Evolutionary conservation across 1,139 yeast species (phyloP).

Genomic region (Zygosaccharomyces pseudobailii): DNA sequence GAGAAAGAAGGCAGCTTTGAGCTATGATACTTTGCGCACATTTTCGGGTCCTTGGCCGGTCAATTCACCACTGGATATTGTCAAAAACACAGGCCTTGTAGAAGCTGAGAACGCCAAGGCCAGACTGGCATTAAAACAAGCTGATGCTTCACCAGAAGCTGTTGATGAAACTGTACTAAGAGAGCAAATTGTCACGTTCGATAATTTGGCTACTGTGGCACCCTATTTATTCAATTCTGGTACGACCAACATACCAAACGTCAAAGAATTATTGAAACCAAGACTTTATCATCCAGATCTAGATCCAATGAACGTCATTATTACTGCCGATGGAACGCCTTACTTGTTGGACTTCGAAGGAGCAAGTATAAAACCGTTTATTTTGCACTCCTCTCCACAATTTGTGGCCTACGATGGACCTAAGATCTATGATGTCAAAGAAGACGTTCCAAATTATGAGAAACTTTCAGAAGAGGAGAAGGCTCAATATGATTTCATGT

Average conservation of each 20-base stretch:
- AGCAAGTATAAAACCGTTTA: conserved; percentile 72
- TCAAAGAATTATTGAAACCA: conserved; percentile 61
- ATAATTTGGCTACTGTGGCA: conserved; percentile 51
- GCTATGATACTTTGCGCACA: conserved; percentile 38
- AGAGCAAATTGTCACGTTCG: conserved; percentile 53
- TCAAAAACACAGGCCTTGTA: conserved; percentile 58
- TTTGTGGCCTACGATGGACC: conserved; percentile 86
- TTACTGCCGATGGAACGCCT: conserved; percentile 37
- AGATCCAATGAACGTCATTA: conserved; percentile 82
- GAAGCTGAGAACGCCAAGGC: conserved; percentile 61
- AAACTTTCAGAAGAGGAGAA: conserved; percentile 65
- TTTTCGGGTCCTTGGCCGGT: conserved; percentile 73
- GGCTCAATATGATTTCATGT: conserved; percentile 79
- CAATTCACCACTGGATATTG: conserved; percentile 52
- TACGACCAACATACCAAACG: conserved; percentile 52
- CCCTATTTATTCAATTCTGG: conserved; percentile 50
- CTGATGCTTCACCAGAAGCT: conserved; percentile 42
- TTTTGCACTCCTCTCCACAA: conserved; percentile 71
- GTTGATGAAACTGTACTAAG: conserved; percentile 43
- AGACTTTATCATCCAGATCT: conserved; percentile 76
- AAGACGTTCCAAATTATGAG: conserved; percentile 69
- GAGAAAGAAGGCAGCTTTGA: conserved; percentile 54
- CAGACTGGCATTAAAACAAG: conserved; percentile 51
- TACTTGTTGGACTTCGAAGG: conserved; percentile 79
- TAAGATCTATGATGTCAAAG: conserved; percentile 66